A percentile compares a stretch with the other conserved stretches of the same genome.
Conservation (phyloP, 1,139 yeast species). For the Candida sp. region DNA sequence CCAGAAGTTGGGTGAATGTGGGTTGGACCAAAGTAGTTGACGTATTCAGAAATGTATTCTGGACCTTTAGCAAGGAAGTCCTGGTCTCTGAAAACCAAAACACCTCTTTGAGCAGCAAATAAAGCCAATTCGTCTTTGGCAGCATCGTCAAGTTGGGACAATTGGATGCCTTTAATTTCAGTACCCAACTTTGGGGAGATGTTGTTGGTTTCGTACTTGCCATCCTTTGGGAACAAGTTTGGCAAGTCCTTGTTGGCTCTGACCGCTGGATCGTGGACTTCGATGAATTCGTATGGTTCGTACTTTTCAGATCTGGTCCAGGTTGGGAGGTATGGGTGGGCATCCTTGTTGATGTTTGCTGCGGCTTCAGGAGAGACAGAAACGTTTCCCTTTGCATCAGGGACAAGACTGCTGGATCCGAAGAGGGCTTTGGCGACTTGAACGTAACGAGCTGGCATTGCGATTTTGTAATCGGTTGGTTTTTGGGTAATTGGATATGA, state of each 20-base stretch:
- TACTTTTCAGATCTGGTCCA: slow-evolving; percentile 50
- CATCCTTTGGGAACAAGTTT: slow-evolving; percentile 48
- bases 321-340: slow-evolving; percentile 52
- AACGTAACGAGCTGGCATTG: slow-evolving; percentile 17
- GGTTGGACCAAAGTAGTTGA: slow-evolving; percentile 66
- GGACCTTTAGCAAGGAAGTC: slow-evolving; percentile 65
- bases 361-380: slow-evolving; percentile 23
- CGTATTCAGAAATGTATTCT: slow-evolving; percentile 55
- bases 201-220: slow-evolving; percentile 31
- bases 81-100: slow-evolving; percentile 69
- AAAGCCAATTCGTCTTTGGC: slow-evolving; percentile 71
- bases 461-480: not conserved
- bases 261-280: slow-evolving; percentile 56
- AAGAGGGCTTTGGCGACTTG: slow-evolving; percentile 12
- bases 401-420: slow-evolving; percentile 16
- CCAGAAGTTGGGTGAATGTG: slow-evolving; percentile 81
- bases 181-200: slow-evolving; percentile 72
- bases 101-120: slow-evolving; percentile 68
- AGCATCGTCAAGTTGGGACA: slow-evolving; percentile 52
- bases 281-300: slow-evolving; percentile 50
- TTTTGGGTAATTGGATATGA: not conserved
- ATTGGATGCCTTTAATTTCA: slow-evolving; percentile 62
- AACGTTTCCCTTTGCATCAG: slow-evolving; percentile 20
- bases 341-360: slow-evolving; percentile 19
- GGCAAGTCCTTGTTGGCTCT: slow-evolving; percentile 60